A percentile compares a stretch with the other conserved stretches of the same genome.
phyloP scores from a whole-genome alignment of 2,329 filamentous ascomycete species.

The Arthrobotrys entomopaga region DNA sequence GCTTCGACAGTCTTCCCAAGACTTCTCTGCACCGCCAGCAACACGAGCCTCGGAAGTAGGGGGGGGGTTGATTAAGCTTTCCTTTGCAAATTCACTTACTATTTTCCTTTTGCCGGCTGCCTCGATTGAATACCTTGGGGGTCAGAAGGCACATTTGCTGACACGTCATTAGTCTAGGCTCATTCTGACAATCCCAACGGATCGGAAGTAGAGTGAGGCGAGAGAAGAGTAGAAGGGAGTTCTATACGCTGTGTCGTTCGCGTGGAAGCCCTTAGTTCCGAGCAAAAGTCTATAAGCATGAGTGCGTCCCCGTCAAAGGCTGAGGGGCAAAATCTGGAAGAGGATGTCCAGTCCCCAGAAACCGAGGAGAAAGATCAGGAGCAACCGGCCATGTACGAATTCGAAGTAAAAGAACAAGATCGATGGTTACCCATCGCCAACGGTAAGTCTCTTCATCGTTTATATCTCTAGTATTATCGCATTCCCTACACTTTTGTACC shows the following conservation, averaged over 20 bases:
- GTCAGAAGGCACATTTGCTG: slow-evolving; percentile 53
- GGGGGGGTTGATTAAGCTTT: slow-evolving; percentile 50
- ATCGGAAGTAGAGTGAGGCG: slow-evolving; percentile 58
- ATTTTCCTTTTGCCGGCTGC: slow-evolving; percentile 54
- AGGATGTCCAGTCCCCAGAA: slow-evolving; percentile 89
- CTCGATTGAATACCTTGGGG: slow-evolving; percentile 53
- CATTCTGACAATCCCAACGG: slow-evolving; percentile 61
- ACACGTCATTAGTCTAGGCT: slow-evolving; percentile 56
- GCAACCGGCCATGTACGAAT: slow-evolving; percentile 68
- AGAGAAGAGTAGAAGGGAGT: slow-evolving; percentile 67
- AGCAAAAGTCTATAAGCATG: slow-evolving; percentile 68
- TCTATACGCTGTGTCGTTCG: slow-evolving; percentile 65
- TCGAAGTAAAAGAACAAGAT: slow-evolving; percentile 99
- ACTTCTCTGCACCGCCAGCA: slow-evolving; percentile 55
- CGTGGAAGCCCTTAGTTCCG: slow-evolving; percentile 62
- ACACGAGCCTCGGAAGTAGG: slow-evolving; percentile 39
- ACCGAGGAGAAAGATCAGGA: slow-evolving; percentile 87
- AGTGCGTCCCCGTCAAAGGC: slow-evolving; percentile 55
- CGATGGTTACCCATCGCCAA: slow-evolving; percentile 99
- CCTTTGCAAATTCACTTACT: background rate
- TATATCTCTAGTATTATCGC: slow-evolving; percentile 29
- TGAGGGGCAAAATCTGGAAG: slow-evolving; percentile 88
- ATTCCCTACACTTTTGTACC: slow-evolving; percentile 57
- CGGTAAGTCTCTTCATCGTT: slow-evolving; percentile 75
- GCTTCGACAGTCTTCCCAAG: slow-evolving; percentile 54